Base-by-base conservation (phyloP, 2,329 filamentous ascomycete genomes). In the Colletotrichum brevisporum region DNA sequence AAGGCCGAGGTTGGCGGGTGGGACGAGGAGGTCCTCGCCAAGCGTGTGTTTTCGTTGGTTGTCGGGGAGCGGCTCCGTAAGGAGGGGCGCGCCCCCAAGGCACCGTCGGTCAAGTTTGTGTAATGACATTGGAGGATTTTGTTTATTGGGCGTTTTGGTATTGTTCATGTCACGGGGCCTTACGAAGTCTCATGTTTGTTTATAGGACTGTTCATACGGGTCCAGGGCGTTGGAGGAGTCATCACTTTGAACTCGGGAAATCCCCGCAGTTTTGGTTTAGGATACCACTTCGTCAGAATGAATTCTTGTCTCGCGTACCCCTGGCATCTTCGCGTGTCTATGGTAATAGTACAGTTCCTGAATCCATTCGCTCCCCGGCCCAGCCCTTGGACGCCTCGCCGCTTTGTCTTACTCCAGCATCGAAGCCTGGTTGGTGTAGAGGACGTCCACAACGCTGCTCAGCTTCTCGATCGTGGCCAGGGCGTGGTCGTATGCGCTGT, bases 371-470 rank as follows among this genome's bases (percentile, higher is more conserved):
- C 64, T 63, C 61, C 62, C 56, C 62, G 63, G 18, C 26, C 56
- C 26, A 24, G 26, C n/a, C 57, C 45, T 51, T 60, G n/a, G 66
- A 69, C 63, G 67, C 67, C 63, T 51, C 43, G 16, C 45, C 4
- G 50, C 63, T n/a, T 39, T 54, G 18, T 27, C 56, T 61, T 90
- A 99, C 88, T 99, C 96, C 75, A 99, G 86, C 87, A 97, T 86
- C 69, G 94, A 97, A 58, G 96, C 96, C 85, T 99, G 95, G 86
- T 98, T 98, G 72, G 94, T 95, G 87, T 98, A 99, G 77, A 99
- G 85, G 74, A 97, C 94, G 82, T 99, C 97, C 72, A 99, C 97
- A 73, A 99, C 96, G 78, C 92, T 97, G 85, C 94, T 95, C 81
- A 99, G 83, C 90, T 98, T 98, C 80, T 97, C 95, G 74, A 99